Conservation (phyloP, 768 basidiomycete genomes). For the Suillus ampliporus region DNA sequence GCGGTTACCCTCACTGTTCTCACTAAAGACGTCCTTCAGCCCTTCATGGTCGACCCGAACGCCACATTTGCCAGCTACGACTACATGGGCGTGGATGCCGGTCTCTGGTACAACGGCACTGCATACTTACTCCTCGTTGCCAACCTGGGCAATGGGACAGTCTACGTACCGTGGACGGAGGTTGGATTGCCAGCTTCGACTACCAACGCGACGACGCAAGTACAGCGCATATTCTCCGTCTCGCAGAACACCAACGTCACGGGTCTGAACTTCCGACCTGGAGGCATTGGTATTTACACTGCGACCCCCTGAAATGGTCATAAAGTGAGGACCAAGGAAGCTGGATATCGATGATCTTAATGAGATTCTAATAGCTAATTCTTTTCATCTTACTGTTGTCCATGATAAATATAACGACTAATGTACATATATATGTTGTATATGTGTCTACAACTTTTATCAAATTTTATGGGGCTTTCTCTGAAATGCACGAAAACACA, state of each 20-base stretch:
- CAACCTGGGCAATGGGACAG: slow-evolving; percentile 8
- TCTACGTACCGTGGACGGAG: slow-evolving; percentile 22
- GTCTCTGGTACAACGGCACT: slow-evolving; percentile 30
- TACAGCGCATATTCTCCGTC: slow-evolving; percentile 22
- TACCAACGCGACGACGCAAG: slow-evolving; percentile 23
- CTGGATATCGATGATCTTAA: not conserved
- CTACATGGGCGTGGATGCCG: slow-evolving; percentile 27
- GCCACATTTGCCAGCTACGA: slow-evolving; percentile 16
- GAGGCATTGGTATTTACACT: slow-evolving; percentile 30
- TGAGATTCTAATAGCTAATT: not conserved
- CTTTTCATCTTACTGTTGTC: not conserved
- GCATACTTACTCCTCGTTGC: slow-evolving; percentile 27
- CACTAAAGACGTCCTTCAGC: slow-evolving; percentile 17
- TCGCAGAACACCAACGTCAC: slow-evolving; percentile 22
- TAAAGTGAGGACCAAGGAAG: not conserved
- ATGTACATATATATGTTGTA: too few relatives aligned
- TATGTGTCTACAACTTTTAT: not conserved
- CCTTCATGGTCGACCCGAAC: slow-evolving; percentile 26
- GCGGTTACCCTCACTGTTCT: slow-evolving; percentile 13
- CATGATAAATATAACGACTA: not conserved
- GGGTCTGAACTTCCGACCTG: slow-evolving; percentile 23
- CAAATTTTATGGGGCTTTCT: not conserved
- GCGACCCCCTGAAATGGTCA: slow-evolving; percentile 9
- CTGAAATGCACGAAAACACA: not conserved
- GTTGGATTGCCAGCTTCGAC: slow-evolving; percentile 23